Conservation (phyloP, 768 basidiomycete genomes). For the Leucocoprinus sp. region DNA sequence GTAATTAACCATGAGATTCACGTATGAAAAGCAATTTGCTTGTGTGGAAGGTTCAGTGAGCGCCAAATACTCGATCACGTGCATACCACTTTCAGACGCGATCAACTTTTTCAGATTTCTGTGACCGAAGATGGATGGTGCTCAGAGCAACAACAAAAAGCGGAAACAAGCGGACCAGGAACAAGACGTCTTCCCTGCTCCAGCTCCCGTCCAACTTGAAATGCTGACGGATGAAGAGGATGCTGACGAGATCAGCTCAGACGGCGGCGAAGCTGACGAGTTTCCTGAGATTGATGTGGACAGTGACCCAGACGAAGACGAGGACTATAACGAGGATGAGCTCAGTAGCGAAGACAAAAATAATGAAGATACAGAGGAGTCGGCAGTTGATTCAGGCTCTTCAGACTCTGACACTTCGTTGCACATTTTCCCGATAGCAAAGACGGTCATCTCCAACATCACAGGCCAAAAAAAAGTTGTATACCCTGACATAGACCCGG, state of each 20-base stretch:
- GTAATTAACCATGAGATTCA: conserved; percentile 89
- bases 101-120: conserved; percentile 17
- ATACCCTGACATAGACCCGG: conserved; percentile 84
- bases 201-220: conserved; percentile 44
- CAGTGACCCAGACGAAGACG: conserved; percentile 46
- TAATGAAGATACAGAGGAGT: conserved; percentile 33
- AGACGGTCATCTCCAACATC: conserved; percentile 66
- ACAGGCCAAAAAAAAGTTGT: conserved; percentile 80
- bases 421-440: conserved; percentile 55
- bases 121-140: conserved; percentile 10
- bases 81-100: conserved; percentile 12
- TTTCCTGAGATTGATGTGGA: conserved; percentile 62
- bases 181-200: conserved; percentile 24
- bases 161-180: conserved; percentile 47
- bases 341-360: conserved; percentile 29
- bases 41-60: conserved; percentile 22
- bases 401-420: conserved; percentile 37
- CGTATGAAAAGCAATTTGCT: too few species aligned
- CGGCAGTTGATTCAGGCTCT: conserved; percentile 29
- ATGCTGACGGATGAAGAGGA: conserved; percentile 72
- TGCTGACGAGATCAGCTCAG: conserved; percentile 35
- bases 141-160: conserved; percentile 39
- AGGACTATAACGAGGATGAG: conserved; percentile 30
- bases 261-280: conserved; percentile 56
- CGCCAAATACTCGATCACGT: not conserved